Conservation (phyloP, 805 yeast genomes). For the Suhomyces tanzawaensis region DNA sequence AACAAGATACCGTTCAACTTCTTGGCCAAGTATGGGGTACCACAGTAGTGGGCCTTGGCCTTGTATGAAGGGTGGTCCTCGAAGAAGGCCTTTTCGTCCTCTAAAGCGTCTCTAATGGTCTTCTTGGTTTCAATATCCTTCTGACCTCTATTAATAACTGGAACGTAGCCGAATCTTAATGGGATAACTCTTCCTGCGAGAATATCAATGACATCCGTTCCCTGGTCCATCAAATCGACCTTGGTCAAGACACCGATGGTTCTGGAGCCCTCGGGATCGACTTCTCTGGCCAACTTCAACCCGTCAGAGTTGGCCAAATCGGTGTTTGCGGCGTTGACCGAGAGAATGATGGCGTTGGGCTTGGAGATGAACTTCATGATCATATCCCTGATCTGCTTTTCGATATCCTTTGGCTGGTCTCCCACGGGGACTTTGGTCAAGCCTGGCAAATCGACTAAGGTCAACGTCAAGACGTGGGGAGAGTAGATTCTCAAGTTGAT, state of each 20-base stretch:
- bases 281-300: slow-evolving; percentile 92
- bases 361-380: slow-evolving; percentile 88
- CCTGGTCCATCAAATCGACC: slow-evolving; percentile 96
- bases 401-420: slow-evolving; percentile 97
- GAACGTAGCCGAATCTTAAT: slow-evolving; percentile 91
- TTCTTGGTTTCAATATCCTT: slow-evolving; percentile 88
- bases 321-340: slow-evolving; percentile 84
- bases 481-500: slow-evolving; percentile 90
- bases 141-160: slow-evolving; percentile 85
- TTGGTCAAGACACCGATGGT: slow-evolving; percentile 97
- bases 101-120: slow-evolving; percentile 82
- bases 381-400: slow-evolving; percentile 90
- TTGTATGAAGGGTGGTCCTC: slow-evolving; percentile 88
- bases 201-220: slow-evolving; percentile 95
- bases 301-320: slow-evolving; percentile 98
- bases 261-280: slow-evolving; percentile 93
- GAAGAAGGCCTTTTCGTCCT: slow-evolving; percentile 76
- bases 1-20: slow-evolving; percentile 83
- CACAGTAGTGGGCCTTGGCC: slow-evolving; percentile 93
- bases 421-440: slow-evolving; percentile 98
- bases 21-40: slow-evolving; percentile 96
- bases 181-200: slow-evolving; percentile 95
- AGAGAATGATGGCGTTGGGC: slow-evolving; percentile 91
- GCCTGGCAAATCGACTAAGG: slow-evolving; percentile 96
- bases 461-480: slow-evolving; percentile 90